Conservation (phyloP, 1,284 basidiomycete genomes). For the Ustilago bromivora region DNA sequence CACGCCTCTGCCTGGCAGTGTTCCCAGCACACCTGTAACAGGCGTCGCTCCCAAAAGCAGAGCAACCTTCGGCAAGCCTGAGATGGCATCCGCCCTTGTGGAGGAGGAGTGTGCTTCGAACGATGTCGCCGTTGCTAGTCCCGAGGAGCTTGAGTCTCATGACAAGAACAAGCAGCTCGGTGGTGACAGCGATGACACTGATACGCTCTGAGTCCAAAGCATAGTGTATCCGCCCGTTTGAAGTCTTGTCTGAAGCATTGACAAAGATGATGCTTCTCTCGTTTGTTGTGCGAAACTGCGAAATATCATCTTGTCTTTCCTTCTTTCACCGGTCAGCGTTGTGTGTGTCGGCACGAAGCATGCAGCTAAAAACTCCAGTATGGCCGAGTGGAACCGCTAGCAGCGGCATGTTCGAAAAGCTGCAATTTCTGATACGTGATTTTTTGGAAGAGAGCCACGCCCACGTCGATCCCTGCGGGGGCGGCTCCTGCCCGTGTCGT, state of each 20-base stretch:
- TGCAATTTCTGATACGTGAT: not conserved
- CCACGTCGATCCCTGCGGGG: slow-evolving; percentile 21
- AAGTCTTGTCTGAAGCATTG: too few relatives aligned
- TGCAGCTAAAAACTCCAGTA: not conserved
- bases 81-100: slow-evolving; percentile 27
- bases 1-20: slow-evolving; percentile 38
- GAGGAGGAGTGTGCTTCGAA: slow-evolving; percentile 19
- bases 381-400: slow-evolving; percentile 30
- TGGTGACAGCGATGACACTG: slow-evolving; percentile 26
- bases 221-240: not conserved
- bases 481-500: not conserved
- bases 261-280: not conserved
- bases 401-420: not conserved
- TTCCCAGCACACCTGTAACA: slow-evolving; percentile 20
- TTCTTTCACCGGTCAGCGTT: too few relatives aligned
- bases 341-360: too few relatives aligned
- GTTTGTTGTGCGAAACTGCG: too few relatives aligned
- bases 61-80: slow-evolving; percentile 25
- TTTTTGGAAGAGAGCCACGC: not conserved
- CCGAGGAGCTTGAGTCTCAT: slow-evolving; percentile 32
- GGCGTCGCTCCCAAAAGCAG: slow-evolving; percentile 18
- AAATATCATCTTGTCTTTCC: too few relatives aligned
- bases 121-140: slow-evolving; percentile 24
- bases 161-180: slow-evolving; percentile 40
- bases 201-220: slow-evolving; percentile 21